Percentiles rank a stretch among this genome's conserved stretches.
These are phyloP conservation scores for Aspergillus ustus DNA, from an alignment of 2,329 filamentous ascomycete genomes.

Conservation along the genomic window DNA sequence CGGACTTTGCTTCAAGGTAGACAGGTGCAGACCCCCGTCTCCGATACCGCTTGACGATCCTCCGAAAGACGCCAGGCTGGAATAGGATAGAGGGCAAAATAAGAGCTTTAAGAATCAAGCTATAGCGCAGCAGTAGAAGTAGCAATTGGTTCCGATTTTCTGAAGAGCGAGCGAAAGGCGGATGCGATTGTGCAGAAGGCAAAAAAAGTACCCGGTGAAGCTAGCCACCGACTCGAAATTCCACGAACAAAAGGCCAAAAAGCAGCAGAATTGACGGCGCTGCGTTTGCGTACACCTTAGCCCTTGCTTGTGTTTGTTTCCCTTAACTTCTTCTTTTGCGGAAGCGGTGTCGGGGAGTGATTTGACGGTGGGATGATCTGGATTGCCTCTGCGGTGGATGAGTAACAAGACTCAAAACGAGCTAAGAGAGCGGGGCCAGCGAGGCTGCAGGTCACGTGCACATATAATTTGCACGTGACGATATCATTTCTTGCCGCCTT, in stretches of 20 bases:
- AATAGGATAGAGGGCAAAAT: conserved; percentile 26
- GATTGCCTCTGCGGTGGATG: conserved; percentile 8
- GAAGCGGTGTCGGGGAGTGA: background rate
- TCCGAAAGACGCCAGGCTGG: conserved; percentile 43
- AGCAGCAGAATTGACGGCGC: conserved; percentile 2
- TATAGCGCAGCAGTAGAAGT: conserved; percentile 4
- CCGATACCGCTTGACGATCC: conserved; percentile 39
- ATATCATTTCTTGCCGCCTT: background rate
- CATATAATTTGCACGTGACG: background rate
- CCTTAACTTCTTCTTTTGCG: background rate
- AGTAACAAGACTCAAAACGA: background rate
- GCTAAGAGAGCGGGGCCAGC: background rate
- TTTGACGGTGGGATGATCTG: conserved; percentile 12
- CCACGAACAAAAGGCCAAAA: background rate
- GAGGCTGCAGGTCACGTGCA: background rate
- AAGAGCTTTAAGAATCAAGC: conserved; percentile 20
- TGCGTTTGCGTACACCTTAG: background rate
- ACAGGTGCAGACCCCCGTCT: conserved; percentile 38
- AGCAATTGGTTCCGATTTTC: background rate
- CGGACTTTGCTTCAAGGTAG: conserved; percentile 29
- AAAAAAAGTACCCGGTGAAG: conserved; percentile 12
- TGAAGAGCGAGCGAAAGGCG: background rate
- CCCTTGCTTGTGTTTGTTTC: background rate
- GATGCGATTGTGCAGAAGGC: conserved; percentile 3
- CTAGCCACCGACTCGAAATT: background rate